These are phyloP conservation scores for Phytophthora syringae DNA, from an alignment of 352 stramenopile genomes.

Conservation along the genomic window DNA sequence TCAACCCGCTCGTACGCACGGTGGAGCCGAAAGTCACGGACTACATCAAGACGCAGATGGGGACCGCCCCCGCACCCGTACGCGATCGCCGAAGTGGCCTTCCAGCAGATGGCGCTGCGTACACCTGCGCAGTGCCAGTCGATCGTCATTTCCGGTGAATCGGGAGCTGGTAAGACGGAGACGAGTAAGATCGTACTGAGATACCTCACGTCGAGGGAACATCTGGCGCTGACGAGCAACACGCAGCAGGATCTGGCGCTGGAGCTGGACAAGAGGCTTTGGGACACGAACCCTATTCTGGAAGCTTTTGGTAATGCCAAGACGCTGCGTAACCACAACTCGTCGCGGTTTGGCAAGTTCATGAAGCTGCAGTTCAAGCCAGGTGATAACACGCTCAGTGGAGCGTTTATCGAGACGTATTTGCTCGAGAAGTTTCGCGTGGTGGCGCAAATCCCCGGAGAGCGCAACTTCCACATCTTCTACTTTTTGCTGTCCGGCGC, in stretches of 20 bases:
- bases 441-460: slow-evolving; percentile 89
- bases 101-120: slow-evolving; percentile 92
- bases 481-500: slow-evolving; percentile 91
- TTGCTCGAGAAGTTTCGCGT: slow-evolving; percentile 89
- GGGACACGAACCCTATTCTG: slow-evolving; percentile 92
- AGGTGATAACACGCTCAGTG: slow-evolving; percentile 81
- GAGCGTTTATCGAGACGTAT: slow-evolving; percentile 90
- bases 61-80: slow-evolving; percentile 84
- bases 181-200: slow-evolving; percentile 91
- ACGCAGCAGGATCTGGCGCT: slow-evolving; percentile 67
- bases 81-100: slow-evolving; percentile 90
- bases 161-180: slow-evolving; percentile 90
- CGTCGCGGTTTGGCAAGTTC: slow-evolving; percentile 95
- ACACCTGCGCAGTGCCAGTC: slow-evolving; percentile 85
- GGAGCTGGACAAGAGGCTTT: slow-evolving; percentile 72
- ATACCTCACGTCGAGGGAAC: slow-evolving; percentile 82
- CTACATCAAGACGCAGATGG: slow-evolving; percentile 87
- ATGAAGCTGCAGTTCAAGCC: slow-evolving; percentile 96
- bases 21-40: slow-evolving; percentile 86
- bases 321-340: slow-evolving; percentile 96
- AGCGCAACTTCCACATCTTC: slow-evolving; percentile 97
- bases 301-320: slow-evolving; percentile 96
- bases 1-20: slow-evolving; percentile 90
- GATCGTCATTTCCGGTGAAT: slow-evolving; percentile 88
- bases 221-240: slow-evolving; percentile 53